Base-by-base conservation (phyloP, 148 eudicot genomes). In the Camellia granthamiana region DNA sequence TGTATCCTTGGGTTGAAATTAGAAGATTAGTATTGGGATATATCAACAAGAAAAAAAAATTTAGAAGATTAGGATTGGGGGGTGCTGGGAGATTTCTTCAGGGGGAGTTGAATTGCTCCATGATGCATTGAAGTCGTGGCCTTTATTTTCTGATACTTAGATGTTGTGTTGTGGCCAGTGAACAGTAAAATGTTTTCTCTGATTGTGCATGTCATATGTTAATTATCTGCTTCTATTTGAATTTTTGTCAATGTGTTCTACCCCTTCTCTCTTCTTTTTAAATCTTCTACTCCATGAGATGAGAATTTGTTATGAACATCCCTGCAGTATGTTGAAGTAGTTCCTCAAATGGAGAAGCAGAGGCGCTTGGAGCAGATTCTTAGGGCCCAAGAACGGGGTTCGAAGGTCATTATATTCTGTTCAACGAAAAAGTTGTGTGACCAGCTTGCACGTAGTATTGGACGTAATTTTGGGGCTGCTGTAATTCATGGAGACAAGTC, bases 401-500 rank as follows among this genome's bases (percentile, higher is more conserved):
- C 99, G 15, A 96, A 91, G 84, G 81, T 90, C 68, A 93, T 96
- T 72, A 83, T 96, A 49, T 96, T 96, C 77, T 96, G 99, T 77
- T 92, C 99, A 47, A 96, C 98, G 30, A 96, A 96, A 79, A 96
- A 83, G 81, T 41, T 93, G 84, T 96, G 99, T 72, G 97, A 96
- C 71, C 95, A 93, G 77, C 94, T 96, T 82, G 77, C 97, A 74
- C 97, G 92, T 14, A 92, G 84, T 83, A 87, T 96, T 65, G 91
- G 89, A 56, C 99, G 98, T 51, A 90, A 64, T 81, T 92, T 92
- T 83, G 91, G 94, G 77, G 94, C 99, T 81, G 98, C 99, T 65
- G 97, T 92, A 68, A 96, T 96, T 71, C 99, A 96, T 64, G 99
- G 99, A 68, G 99, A 96, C 91, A 96, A 96, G 84, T 87, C 92